Conservation (phyloP, 75 land plant genomes). For the Ceratopteris richardii region DNA sequence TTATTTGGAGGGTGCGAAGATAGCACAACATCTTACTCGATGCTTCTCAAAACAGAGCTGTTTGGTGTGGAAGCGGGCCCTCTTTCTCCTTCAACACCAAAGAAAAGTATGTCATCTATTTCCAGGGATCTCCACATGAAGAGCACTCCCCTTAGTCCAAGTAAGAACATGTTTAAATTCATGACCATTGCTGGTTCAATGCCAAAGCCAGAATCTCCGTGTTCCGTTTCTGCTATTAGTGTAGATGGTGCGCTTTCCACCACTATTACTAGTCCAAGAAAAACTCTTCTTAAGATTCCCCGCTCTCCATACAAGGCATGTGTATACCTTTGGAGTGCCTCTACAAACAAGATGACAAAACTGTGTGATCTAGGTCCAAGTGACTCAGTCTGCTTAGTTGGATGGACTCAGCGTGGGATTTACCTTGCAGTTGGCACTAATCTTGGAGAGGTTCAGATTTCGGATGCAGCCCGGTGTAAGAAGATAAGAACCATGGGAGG, state of each 20-base stretch:
- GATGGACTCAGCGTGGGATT: slow-evolving; percentile 96
- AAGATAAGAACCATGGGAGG: slow-evolving; percentile 79
- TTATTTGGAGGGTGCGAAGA: slow-evolving; percentile 45
- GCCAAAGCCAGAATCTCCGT: slow-evolving; percentile 63
- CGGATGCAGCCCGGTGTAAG: slow-evolving; percentile 93
- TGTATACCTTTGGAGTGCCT: slow-evolving; percentile 97
- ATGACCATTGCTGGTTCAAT: slow-evolving; percentile 35
- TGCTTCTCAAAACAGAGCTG: slow-evolving; percentile 69
- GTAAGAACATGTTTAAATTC: slow-evolving; percentile 79
- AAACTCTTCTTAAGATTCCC: slow-evolving; percentile 82
- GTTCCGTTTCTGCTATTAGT: slow-evolving; percentile 47
- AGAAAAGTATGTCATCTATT: slow-evolving; percentile 19
- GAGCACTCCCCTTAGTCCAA: slow-evolving; percentile 72
- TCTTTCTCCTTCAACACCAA: slow-evolving; percentile 51
- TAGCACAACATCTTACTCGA: slow-evolving; percentile 63
- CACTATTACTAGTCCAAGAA: slow-evolving; percentile 58
- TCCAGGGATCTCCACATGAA: slow-evolving; percentile 19
- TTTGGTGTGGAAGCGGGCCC: slow-evolving; percentile 60
- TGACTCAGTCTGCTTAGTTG: slow-evolving; percentile 83
- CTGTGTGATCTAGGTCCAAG: slow-evolving; percentile 85
- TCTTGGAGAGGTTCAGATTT: slow-evolving; percentile 94
- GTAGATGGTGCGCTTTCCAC: slow-evolving; percentile 34
- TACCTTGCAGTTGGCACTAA: slow-evolving; percentile 86
- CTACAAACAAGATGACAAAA: slow-evolving; percentile 91
- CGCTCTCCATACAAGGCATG: slow-evolving; percentile 98